These are phyloP conservation scores for Solanum chmielewskii DNA, from an alignment of 257 asterid species.

Conservation along the genomic window DNA sequence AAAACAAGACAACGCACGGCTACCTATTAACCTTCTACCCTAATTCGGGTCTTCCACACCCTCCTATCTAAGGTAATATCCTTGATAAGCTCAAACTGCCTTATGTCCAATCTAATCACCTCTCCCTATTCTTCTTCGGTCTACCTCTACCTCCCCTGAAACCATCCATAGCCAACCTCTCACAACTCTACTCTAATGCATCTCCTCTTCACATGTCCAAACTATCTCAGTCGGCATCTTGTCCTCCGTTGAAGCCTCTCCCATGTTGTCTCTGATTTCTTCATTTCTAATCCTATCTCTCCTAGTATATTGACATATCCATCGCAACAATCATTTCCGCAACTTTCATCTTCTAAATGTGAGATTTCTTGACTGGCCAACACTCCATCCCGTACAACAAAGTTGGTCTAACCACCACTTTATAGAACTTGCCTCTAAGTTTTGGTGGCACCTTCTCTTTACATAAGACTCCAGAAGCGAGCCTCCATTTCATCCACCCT, in stretches of 20 bases:
- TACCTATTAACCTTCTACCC: not conserved
- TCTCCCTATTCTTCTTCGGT: not conserved
- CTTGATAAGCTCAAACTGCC: not conserved
- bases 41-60: not conserved
- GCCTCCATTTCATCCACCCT: not conserved
- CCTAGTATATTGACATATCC: not conserved
- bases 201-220: not conserved
- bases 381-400: not conserved
- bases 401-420: not conserved
- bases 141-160: not conserved
- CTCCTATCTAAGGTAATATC: not conserved
- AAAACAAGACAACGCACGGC: not conserved
- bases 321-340: not conserved
- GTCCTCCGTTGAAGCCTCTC: not conserved
- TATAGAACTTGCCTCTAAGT: not conserved
- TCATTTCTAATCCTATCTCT: not conserved
- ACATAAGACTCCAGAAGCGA: not conserved
- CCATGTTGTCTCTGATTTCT: not conserved
- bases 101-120: not conserved
- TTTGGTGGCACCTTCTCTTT: not conserved
- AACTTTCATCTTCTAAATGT: not conserved
- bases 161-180: not conserved
- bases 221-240: not conserved
- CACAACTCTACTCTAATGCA: not conserved
- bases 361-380: not conserved